phyloP scores from a whole-genome alignment of 2,329 filamentous ascomycete species.

The Myriosclerotinia scirpicola region DNA sequence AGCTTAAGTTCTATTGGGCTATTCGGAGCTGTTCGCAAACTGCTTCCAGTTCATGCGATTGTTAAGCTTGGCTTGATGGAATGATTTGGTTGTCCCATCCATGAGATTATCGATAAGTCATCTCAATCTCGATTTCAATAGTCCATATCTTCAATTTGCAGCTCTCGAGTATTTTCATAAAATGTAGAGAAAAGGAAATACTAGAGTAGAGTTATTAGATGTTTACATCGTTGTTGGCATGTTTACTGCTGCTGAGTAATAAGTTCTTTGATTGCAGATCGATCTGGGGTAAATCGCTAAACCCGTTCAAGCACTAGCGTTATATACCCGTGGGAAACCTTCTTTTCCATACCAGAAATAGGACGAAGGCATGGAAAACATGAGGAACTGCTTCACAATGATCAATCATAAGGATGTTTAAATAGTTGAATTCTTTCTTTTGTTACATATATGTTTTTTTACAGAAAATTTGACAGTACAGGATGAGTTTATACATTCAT shows the following conservation, averaged over 20 bases:
- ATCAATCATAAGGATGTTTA: neutral
- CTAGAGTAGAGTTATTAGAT: neutral
- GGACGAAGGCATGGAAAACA: neutral
- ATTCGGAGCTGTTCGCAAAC: constrained; percentile 23
- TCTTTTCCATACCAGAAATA: neutral
- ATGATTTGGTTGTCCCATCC: constrained; percentile 25
- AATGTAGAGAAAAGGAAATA: neutral
- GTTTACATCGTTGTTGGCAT: constrained; percentile 2
- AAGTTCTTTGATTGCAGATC: constrained; percentile 21
- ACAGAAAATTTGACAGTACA: neutral
- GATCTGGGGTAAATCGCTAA: constrained; percentile 22
- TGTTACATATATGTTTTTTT: neutral
- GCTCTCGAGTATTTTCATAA: neutral
- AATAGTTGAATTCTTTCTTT: neutral
- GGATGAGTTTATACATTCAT: neutral
- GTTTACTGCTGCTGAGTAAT: neutral
- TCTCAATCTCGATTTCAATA: constrained; percentile 4
- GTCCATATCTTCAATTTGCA: constrained; percentile 1
- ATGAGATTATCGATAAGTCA: constrained; percentile 10
- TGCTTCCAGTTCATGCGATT: constrained; percentile 24
- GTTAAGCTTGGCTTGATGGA: constrained; percentile 22
- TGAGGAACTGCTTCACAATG: no score
- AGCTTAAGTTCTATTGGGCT: constrained; percentile 19
- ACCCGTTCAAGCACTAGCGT: neutral
- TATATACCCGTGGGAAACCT: neutral